Percentiles rank a stretch among this genome's conserved stretches.
These are phyloP conservation scores for Waltergamsia citrina DNA, from an alignment of 2,329 filamentous ascomycete species.

Conservation along the genomic window DNA sequence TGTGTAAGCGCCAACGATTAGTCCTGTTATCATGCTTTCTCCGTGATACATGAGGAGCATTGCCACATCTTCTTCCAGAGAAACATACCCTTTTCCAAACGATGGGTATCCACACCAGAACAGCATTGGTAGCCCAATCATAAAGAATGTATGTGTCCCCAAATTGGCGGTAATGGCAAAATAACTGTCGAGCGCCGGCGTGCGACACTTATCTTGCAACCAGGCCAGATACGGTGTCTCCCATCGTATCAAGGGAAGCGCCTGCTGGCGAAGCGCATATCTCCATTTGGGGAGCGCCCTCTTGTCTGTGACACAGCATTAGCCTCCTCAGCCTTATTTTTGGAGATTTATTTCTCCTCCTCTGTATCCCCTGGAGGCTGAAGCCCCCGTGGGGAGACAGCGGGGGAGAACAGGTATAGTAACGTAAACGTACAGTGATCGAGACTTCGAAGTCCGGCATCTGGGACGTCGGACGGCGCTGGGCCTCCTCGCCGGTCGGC, in stretches of 20 bases:
- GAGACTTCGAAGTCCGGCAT: conserved; percentile 72
- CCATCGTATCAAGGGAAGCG: conserved; percentile 83
- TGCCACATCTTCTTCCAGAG: neutral
- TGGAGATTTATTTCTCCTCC: too few relatives aligned
- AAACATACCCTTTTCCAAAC: conserved; percentile 71
- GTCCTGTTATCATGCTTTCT: neutral
- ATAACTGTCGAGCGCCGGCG: conserved; percentile 84
- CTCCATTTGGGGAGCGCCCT: conserved; percentile 80
- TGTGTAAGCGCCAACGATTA: conserved; percentile 15
- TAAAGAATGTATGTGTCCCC: conserved; percentile 97
- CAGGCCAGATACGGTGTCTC: conserved; percentile 91
- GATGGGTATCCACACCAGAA: conserved; percentile 92
- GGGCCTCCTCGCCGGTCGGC: too few relatives aligned
- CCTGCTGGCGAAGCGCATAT: conserved; percentile 69
- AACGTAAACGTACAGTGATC: conserved; percentile 55
- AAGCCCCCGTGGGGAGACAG: neutral
- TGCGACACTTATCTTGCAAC: conserved; percentile 71
- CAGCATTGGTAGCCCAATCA: conserved; percentile 85
- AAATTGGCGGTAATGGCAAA: conserved; percentile 96
- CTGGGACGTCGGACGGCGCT: conserved; percentile 21
- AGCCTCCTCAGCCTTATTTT: neutral
- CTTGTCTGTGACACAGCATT: conserved; percentile 51
- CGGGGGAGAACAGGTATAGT: neutral
- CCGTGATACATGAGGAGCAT: neutral
- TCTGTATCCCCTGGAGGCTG: too few relatives aligned